Evolutionary conservation across 345 rosid species (phyloP), one percentile per base, ranked within the genome.

Genomic region (Dimocarpus longan): DNA sequence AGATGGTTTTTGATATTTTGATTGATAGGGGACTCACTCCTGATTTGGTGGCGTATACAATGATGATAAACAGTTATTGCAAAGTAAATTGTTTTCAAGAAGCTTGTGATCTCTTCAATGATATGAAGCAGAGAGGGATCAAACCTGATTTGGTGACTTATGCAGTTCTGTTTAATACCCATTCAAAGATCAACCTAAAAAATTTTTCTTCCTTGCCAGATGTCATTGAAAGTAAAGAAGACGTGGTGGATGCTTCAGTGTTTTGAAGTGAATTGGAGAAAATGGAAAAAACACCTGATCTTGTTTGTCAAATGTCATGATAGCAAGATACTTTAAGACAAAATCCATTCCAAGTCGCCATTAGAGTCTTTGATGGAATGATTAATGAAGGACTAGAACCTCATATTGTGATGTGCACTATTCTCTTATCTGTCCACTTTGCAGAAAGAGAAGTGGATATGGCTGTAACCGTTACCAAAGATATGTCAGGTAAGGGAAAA

Each of bases 41-140:
- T 26, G 85, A 91, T 84, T 62, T 90, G 50, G 59, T 84, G 80
- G 83, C 87, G 12, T 93, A 89, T 83, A 93, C 91, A 1, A 85
- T 79, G 24, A 91, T 95, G 97, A 92, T 92, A 74, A 75, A 82
- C 69, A 82, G 91, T 21, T 95, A 91, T 78, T 92, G 91, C 74
- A 89, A 80, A 78, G 43, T 73, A 21, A 89, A 90, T 67, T 60
- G 79, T 83, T 76, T 88, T 72, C 80, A 15, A 62, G 86, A 87
- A 80, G 93, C 90, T 13, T 52, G 18, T 71, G 21, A 65, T 83
- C 86, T 93, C 80, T 87, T 90, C 48, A 63, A 48, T 65, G 85
- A 83, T 72, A 91, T 93, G 94, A 89, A 89, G 79, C 81, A 77
- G 77, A 88, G 82, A 85, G 91, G 93, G 74, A 80, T 92, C 59